Percentiles rank a stretch among this genome's conserved stretches.
These are phyloP conservation scores for Hsuehochloa calcarea DNA, from an alignment of 176 grass and related monocot species.

Conservation along the genomic window DNA sequence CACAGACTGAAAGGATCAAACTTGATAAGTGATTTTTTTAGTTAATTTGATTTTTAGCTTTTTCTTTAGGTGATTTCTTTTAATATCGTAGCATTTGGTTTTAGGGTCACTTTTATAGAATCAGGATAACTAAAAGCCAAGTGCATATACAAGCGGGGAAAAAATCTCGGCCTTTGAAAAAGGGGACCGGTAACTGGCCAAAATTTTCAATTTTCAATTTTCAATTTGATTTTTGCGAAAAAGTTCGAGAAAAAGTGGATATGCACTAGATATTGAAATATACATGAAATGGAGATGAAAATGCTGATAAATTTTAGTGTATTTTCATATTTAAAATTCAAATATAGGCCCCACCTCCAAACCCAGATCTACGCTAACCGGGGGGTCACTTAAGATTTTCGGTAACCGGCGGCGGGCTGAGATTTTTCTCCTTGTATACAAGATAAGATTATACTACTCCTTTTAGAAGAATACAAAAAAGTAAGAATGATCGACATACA, in stretches of 20 bases:
- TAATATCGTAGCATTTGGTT: not conserved
- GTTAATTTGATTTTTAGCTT: not conserved
- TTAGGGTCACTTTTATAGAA: not conserved
- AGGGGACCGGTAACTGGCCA: too few relatives aligned
- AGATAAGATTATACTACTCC: not conserved
- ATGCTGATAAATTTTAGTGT: not conserved
- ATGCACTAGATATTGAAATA: not conserved
- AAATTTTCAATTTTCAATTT: too few relatives aligned
- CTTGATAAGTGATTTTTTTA: not conserved
- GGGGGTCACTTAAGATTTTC: not conserved
- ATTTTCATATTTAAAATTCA: not conserved
- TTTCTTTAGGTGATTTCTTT: not conserved
- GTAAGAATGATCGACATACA: not conserved
- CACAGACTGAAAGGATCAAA: not conserved
- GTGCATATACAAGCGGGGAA: not conserved
- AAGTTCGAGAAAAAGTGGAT: not conserved
- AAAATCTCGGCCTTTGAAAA: too few relatives aligned
- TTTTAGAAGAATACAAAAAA: not conserved
- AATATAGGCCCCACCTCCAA: not conserved
- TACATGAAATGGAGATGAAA: not conserved
- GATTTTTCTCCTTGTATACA: not conserved
- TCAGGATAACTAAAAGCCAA: not conserved
- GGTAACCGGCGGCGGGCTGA: not conserved
- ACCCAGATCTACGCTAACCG: not conserved
- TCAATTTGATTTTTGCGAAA: not conserved